Evolutionary conservation across 1,284 basidiomycete species (phyloP).

Genomic region (Leccinum pallidistipes): DNA sequence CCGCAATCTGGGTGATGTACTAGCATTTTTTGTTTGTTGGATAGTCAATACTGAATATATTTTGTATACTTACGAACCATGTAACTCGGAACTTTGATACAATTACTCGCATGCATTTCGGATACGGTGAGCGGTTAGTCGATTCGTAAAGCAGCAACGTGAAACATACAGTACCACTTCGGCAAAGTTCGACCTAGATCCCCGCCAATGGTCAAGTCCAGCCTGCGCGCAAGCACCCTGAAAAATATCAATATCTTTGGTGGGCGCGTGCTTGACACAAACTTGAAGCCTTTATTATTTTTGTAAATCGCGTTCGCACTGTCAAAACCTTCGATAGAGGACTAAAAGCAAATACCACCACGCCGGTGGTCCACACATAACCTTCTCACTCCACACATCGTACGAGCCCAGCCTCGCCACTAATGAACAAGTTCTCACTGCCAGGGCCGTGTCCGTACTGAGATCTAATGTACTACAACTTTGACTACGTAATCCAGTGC

Average conservation of each 20-base stretch:
- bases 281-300: background rate
- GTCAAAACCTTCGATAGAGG: background rate
- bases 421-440: no score
- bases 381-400: no score
- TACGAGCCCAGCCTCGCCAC: no score
- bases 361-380: no score
- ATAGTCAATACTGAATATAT: background rate
- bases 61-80: background rate
- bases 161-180: background rate
- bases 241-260: background rate
- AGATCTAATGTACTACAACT: background rate
- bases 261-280: background rate
- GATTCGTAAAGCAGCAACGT: background rate
- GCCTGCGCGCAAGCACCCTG: background rate
- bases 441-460: no score
- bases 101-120: background rate
- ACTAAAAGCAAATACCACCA: background rate
- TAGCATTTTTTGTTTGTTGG: background rate
- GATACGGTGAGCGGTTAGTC: background rate
- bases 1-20: background rate
- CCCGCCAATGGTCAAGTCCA: background rate
- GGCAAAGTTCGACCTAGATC: background rate
- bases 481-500: background rate
- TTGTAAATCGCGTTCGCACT: accelerated
- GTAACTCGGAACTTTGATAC: background rate